phyloP scores from a whole-genome alignment of 768 basidiomycete species.

The Phanerochaete carnosa region DNA sequence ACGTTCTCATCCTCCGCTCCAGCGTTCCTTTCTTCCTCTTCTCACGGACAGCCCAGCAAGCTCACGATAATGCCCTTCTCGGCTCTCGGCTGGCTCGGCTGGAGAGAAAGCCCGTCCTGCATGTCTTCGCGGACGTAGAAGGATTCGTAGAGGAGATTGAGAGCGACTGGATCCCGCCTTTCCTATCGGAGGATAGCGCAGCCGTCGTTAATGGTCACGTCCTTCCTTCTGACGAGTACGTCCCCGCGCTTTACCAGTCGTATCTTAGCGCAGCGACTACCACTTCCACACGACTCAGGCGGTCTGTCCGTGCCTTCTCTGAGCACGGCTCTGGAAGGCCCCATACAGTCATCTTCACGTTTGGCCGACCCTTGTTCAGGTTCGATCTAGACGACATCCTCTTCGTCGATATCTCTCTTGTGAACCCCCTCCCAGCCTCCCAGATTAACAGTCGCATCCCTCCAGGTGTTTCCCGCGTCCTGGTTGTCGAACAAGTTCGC shows the following conservation, averaged over 20 bases:
- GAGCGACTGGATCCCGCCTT: slow-evolving; percentile 56
- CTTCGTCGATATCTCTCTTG: slow-evolving; percentile 62
- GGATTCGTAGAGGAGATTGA: slow-evolving; percentile 48
- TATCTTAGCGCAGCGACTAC: slow-evolving; percentile 71
- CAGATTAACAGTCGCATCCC: slow-evolving; percentile 60
- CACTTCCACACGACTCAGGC: slow-evolving; percentile 57
- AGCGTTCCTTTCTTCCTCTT: slow-evolving; percentile 79
- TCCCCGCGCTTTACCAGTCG: slow-evolving; percentile 39
- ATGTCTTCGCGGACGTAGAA: slow-evolving; percentile 56
- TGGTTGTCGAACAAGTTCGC: slow-evolving; percentile 81
- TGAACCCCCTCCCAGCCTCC: slow-evolving; percentile 63
- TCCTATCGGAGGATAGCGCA: slow-evolving; percentile 48
- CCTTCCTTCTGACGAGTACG: slow-evolving; percentile 24
- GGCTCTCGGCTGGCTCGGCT: slow-evolving; percentile 75
- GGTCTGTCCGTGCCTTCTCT: slow-evolving; percentile 55
- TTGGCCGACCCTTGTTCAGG: slow-evolving; percentile 50
- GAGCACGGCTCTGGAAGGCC: slow-evolving; percentile 53
- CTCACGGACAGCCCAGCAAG: slow-evolving; percentile 73
- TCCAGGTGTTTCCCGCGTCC: slow-evolving; percentile 55
- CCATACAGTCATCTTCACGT: slow-evolving; percentile 64
- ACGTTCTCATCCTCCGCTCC: slow-evolving; percentile 74
- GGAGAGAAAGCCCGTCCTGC: slow-evolving; percentile 77
- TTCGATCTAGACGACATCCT: slow-evolving; percentile 53
- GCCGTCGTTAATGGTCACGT: slow-evolving; percentile 27
- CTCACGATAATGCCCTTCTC: slow-evolving; percentile 87